A percentile compares a stretch with the other conserved stretches of the same genome.
Evolutionary conservation across 2,329 filamentous ascomycete genomes (phyloP).

Genomic region (Aspergillus phoenicis): DNA sequence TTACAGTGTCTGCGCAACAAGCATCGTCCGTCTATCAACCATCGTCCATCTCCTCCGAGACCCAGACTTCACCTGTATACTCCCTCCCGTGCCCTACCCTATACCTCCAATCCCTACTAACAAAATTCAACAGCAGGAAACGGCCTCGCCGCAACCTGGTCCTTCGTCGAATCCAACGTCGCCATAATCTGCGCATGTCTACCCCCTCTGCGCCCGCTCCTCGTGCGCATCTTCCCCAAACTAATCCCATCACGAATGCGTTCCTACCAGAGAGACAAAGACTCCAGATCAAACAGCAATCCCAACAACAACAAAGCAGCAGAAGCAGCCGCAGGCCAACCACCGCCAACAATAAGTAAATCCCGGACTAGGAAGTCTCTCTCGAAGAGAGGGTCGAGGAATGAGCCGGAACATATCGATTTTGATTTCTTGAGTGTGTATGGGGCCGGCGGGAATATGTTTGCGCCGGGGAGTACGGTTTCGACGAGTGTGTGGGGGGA

Average conservation of each 20-base stretch:
- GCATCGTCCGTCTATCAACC: constrained; percentile 23
- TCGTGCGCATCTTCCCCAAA: constrained; percentile 29
- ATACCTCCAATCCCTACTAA: background rate
- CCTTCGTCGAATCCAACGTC: constrained; percentile 33
- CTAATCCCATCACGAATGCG: constrained; percentile 22
- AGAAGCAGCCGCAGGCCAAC: no score
- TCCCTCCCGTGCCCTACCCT: background rate
- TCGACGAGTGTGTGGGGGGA: no score
- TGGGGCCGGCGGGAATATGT: background rate
- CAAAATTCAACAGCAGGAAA: constrained; percentile 22
- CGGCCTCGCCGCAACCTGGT: constrained; percentile 32
- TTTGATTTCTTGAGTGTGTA: no score
- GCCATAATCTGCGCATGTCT: constrained; percentile 38
- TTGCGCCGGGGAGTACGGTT: no score
- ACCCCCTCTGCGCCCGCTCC: constrained; percentile 29
- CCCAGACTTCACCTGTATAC: constrained; percentile 26
- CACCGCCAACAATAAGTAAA: no score
- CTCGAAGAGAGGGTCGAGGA: no score
- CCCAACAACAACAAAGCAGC: no score
- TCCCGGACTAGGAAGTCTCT: no score
- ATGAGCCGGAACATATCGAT: no score
- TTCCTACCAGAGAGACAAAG: constrained; percentile 10
- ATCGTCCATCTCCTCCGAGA: constrained; percentile 25
- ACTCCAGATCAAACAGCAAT: no score
- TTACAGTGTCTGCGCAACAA: constrained; percentile 32